Evolutionary conservation across 768 basidiomycete genomes (phyloP), one percentile per base, ranked within the genome.

Genomic region (Pleurotus djamor): DNA sequence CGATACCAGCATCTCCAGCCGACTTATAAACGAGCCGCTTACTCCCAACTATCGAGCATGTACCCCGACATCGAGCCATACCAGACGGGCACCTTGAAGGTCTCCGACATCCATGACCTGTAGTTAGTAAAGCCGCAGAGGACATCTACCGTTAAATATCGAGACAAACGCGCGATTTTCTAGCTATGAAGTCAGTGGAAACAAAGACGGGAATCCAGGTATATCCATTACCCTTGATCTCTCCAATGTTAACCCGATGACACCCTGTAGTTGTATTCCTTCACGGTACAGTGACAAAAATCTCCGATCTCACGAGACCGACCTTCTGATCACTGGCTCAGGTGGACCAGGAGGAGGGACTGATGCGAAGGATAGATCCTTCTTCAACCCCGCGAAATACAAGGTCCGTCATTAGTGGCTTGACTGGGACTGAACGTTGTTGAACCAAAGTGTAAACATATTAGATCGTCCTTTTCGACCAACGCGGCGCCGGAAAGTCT

Each of bases 391-490:
- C 3, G 70, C 79, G 36, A 91, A 92, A 68, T 96, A 95, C 79
- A 92, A 90, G 77, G 91, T 86, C 48, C 44, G 64, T 63, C 33
- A 52, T 36, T 14, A 8, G 8, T 7, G 14, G 36, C 38, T 57
- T 35, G 47, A 36, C 47, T 14, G 17, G 44, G 4, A 13, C 28
- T 17, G 13, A 9, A 41, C 38, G 9, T n/a, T 9, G 10, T 38
- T 41, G 4, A 28, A 28, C 21, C 21, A 28, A 28, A 3, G 21
- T 28, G 21, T 28, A 28, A 28, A 28, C 21, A 28, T 28, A 12
- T 17, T 17, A 92, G 89, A 92, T 96, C 66, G 73, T 96, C 61
- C 80, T 96, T 21, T 86, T 94, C 64, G 95, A 97, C 72, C 96
- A 98, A 72, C 81, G 96, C 61, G 96, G 96, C 13, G 71, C 90